Evolutionary conservation across 176 grass and related monocot genomes (phyloP), one percentile per base, ranked within the genome.

Genomic region (Bromus sterilis): DNA sequence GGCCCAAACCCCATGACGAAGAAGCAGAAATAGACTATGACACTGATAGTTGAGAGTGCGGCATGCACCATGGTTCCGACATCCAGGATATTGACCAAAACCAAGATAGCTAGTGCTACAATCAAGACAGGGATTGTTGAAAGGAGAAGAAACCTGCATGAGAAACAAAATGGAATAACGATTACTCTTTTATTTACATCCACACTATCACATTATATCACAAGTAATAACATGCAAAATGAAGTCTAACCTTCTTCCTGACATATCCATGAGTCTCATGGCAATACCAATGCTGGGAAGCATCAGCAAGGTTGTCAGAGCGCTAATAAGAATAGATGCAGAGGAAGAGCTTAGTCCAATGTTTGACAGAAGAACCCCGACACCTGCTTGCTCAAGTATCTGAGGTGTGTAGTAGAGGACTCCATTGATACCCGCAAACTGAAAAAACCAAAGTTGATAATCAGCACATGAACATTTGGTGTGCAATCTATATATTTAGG

Each of bases 321-420:
- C 91, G 71, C 96, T 99, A 18, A 99, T 99, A 59, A 99, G 96
- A 84, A 99, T 90, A 70, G 96, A 99, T 71, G 89, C 89, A 39
- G 96, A 95, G 82, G 84, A 82, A 13, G 89, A 71, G 39, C 79
- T 91, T 70, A 99, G 76, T n/a, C 96, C 96, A 73, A 99, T 75
- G 79, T 91, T 91, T 67, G 90, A 84, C 58, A 99, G 79, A 84
- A 99, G 89, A 82, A 93, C 58, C 48, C 81, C 87, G 21, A 99
- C 97, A 58, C 97, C 97, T 75, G 97, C 97, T 90, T 99, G 91
- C 80, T 99, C 89, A 79, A 99, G 93, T 43, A 99, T 99, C 78
- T 99, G 97, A 77, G 97, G 97, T 11, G 93, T 99, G 83, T 99
- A 99, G 85, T 99, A 99, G 13, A 99, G 91, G 84, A 99, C 97